Base-by-base conservation (phyloP, 2,329 filamentous ascomycete species). In the Nectriaceae sp. region DNA sequence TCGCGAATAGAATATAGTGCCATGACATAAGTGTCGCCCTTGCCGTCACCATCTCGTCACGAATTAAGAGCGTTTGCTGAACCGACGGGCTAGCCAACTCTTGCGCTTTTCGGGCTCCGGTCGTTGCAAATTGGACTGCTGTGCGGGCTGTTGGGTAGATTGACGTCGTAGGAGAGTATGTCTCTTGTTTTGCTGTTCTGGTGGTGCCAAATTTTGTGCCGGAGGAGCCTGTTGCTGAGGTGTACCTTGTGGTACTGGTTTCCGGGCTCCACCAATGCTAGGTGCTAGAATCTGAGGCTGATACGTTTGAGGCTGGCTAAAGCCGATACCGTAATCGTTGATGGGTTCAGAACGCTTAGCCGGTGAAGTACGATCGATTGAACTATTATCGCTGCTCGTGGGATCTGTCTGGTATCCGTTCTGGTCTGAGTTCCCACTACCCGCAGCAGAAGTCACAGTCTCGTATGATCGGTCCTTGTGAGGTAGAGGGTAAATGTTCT, bases 331-430 rank as follows among this genome's bases (percentile, higher is more conserved):
- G 60, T 89, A 89, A 54, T 78, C 80, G 45, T 88, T 85, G 5
- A 71, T 63, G 6, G 78, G 77, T 41, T 84, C 79, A 21, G 62
- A 64, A 48, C 76, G 79, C 60, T 80, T 80, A 29, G 76, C 73
- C 4, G 76, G 75, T 43, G 84, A 80, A 20, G 85, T 75, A 53
- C 90, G 85, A 65, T 96, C 90, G 59, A 95, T 83, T 2, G 90
- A 96, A 72, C 90, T 95, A 72, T 96, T 96, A 65, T 96, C 89
- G 65, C 91, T 96, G 72, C 89, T 94, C 47, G 80, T 74, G 36
- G 89, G 92, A 65, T 96, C 91, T 50, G 90, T 96, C 56, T 87
- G 86, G 68, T 94, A 92, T 47, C 85, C 86, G 64, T 82, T 85
- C 11, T 85, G 85, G 49, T 96, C 91, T 54, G 86, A 83, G 58